Percentiles rank a stretch among this genome's conserved stretches.
phyloP scores from a whole-genome alignment of 2,329 filamentous ascomycete genomes.

The Sarocladium kiliense region DNA sequence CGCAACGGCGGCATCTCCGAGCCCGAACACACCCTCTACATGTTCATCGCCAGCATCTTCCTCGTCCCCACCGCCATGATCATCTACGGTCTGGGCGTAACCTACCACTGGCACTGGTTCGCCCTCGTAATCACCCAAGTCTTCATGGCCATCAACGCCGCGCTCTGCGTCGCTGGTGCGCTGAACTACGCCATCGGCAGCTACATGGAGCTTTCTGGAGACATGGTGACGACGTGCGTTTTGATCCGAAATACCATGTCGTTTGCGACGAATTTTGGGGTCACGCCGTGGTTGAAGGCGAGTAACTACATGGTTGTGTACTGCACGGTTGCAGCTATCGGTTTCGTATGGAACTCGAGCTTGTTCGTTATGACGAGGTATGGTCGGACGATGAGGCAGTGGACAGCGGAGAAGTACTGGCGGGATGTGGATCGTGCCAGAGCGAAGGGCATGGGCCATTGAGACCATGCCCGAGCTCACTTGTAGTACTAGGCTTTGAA shows the following conservation, averaged over 20 bases:
- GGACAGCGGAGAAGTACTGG: conserved; percentile 30
- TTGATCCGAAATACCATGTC: conserved; percentile 32
- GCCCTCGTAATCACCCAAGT: conserved; percentile 22
- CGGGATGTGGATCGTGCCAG: conserved; percentile 26
- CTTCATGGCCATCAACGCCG: conserved; percentile 20
- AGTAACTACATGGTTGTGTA: conserved; percentile 33
- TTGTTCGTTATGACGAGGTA: conserved; percentile 41
- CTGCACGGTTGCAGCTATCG: conserved; percentile 28
- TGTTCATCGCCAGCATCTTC: conserved; percentile 31
- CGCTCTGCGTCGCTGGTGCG: conserved; percentile 19
- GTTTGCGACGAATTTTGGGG: conserved; percentile 32
- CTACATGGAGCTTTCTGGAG: conserved; percentile 24
- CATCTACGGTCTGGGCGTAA: conserved; percentile 32
- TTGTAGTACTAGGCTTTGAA: no score
- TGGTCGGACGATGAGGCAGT: conserved; percentile 37
- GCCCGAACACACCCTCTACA: conserved; percentile 41
- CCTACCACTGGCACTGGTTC: conserved; percentile 26
- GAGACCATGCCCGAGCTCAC: no score
- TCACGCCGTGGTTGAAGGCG: conserved; percentile 24
- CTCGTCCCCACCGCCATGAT: conserved; percentile 35
- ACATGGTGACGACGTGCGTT: conserved; percentile 24
- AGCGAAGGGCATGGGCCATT: conserved; percentile 16
- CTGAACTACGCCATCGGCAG: conserved; percentile 25
- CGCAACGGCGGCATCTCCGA: conserved; percentile 41
- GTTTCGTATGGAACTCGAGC: conserved; percentile 31